Percentiles rank a stretch among this genome's conserved stretches.
Evolutionary conservation across 306 rosid genomes (phyloP).

Genomic region (Alnus glutinosa): DNA sequence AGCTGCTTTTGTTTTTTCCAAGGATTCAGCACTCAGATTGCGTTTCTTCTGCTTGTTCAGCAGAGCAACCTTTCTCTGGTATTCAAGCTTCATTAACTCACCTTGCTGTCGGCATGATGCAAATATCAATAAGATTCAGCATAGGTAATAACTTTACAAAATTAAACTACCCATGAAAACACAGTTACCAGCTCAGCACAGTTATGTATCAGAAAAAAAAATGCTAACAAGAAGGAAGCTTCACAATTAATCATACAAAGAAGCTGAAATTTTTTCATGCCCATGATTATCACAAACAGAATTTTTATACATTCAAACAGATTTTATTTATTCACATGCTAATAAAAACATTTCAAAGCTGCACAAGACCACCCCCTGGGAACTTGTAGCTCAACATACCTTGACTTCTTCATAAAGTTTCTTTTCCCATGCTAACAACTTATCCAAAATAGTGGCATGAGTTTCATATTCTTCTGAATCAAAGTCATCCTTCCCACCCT

Average conservation of each 20-base stretch:
- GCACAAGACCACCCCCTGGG: neutral
- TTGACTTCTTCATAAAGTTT: constrained; percentile 89
- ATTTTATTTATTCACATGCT: neutral
- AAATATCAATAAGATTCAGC: neutral
- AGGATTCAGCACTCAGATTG: constrained; percentile 60
- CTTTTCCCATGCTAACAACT: constrained; percentile 91
- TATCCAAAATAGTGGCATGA: constrained; percentile 85
- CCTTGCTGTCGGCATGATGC: constrained; percentile 62
- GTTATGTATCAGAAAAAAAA: constrained; percentile 8
- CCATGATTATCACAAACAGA: neutral
- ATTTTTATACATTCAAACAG: neutral
- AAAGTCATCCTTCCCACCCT: constrained; percentile 64
- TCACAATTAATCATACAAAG: neutral
- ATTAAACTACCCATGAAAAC: neutral
- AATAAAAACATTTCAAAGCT: neutral
- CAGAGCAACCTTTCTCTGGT: constrained; percentile 72
- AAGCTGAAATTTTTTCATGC: neutral
- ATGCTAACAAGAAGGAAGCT: neutral
- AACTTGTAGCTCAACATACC: constrained; percentile 37
- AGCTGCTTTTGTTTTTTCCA: constrained; percentile 83
- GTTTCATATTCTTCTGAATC: constrained; percentile 79
- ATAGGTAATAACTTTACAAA: constrained; percentile 6
- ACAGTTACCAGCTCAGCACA: neutral
- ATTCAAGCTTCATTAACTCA: constrained; percentile 85
- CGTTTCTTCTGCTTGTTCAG: constrained; percentile 81